Evolutionary conservation across 2,329 filamentous ascomycete genomes (phyloP).

Genomic region (Didymella pinodella): DNA sequence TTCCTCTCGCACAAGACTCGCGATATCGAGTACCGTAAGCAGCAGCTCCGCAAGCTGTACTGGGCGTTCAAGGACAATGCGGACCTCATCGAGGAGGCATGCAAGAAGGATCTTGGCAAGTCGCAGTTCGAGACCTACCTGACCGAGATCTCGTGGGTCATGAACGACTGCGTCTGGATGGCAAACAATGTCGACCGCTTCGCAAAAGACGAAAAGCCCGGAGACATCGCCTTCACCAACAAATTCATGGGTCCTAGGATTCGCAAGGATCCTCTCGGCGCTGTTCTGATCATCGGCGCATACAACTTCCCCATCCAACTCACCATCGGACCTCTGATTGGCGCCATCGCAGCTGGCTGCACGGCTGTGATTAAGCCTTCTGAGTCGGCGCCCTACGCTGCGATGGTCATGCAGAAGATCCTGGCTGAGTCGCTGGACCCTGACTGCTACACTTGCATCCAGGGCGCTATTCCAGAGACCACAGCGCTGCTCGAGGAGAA

Average conservation of each 20-base stretch:
- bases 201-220: slow-evolving; percentile 79
- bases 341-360: slow-evolving; percentile 91
- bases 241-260: slow-evolving; percentile 76
- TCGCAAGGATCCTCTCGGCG: slow-evolving; percentile 86
- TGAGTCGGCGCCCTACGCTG: slow-evolving; percentile 78
- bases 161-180: slow-evolving; percentile 82
- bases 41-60: slow-evolving; percentile 92
- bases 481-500: slow-evolving; percentile 83
- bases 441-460: slow-evolving; percentile 77
- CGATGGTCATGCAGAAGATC: slow-evolving; percentile 81
- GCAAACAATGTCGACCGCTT: slow-evolving; percentile 81
- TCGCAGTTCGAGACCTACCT: slow-evolving; percentile 75
- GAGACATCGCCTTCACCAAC: slow-evolving; percentile 73
- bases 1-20: slow-evolving; percentile 84
- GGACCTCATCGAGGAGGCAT: slow-evolving; percentile 75
- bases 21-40: slow-evolving; percentile 78
- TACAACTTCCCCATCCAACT: slow-evolving; percentile 95
- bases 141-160: slow-evolving; percentile 78
- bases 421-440: slow-evolving; percentile 79
- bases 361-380: slow-evolving; percentile 91
- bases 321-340: slow-evolving; percentile 78
- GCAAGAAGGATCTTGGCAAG: slow-evolving; percentile 81
- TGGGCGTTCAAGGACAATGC: slow-evolving; percentile 87
- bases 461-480: slow-evolving; percentile 82
- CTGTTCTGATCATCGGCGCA: slow-evolving; percentile 84